A percentile compares a stretch with the other conserved stretches of the same genome.
These are phyloP conservation scores for Phlebiopsis gigantea DNA, from an alignment of 768 basidiomycete species.

Conservation along the genomic window DNA sequence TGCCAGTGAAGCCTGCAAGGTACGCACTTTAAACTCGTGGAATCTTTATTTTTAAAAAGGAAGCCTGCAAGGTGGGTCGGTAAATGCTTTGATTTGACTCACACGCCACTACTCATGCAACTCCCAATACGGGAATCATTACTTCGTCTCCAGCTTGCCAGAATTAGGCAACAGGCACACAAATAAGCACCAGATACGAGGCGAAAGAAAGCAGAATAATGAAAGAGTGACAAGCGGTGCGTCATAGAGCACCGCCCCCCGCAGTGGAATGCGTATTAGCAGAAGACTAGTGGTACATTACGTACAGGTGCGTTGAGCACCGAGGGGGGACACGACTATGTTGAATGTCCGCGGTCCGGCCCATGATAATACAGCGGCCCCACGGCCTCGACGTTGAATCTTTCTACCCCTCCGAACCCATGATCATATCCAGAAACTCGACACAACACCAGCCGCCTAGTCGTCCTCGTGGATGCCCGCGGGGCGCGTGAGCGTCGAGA, in stretches of 20 bases:
- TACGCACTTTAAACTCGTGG: too few relatives aligned
- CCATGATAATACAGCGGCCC: constrained; percentile 9
- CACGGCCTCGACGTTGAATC: constrained; percentile 49
- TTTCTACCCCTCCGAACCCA: constrained; percentile 17
- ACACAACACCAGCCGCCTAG: constrained; percentile 5
- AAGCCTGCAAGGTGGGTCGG: too few relatives aligned
- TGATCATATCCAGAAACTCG: not conserved
- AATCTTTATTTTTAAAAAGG: too few relatives aligned
- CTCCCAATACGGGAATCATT: too few relatives aligned
- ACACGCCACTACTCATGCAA: too few relatives aligned
- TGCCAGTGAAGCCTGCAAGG: too few relatives aligned
- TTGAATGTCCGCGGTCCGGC: constrained; percentile 43
- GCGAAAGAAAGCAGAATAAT: too few relatives aligned
- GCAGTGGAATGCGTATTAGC: not conserved
- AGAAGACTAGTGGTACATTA: constrained; percentile 1
- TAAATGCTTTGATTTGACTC: too few relatives aligned
- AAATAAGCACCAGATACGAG: too few relatives aligned
- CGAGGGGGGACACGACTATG: constrained; percentile 31
- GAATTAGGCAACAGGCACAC: too few relatives aligned
- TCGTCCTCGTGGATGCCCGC: constrained; percentile 57
- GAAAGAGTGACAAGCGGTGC: not conserved
- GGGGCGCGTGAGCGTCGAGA: constrained; percentile 42
- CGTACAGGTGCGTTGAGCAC: constrained; percentile 2
- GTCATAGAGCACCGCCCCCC: not conserved
- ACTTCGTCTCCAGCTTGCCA: too few relatives aligned